Conservation (phyloP, 352 stramenopile genomes). For the Pythium sp. region DNA sequence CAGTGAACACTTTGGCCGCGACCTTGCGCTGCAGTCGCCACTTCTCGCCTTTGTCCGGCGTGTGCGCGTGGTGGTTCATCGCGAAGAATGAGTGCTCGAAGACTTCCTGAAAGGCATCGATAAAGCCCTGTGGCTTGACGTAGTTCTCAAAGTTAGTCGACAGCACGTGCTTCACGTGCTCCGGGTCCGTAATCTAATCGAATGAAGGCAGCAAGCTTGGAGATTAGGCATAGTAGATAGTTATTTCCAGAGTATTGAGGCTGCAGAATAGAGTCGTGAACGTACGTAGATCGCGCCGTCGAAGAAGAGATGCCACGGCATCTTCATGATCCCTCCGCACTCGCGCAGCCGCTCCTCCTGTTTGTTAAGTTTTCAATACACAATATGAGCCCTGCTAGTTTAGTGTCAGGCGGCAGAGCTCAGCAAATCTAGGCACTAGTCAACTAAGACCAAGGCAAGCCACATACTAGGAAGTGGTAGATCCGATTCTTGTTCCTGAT, state of each 20-base stretch:
- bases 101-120: slow-evolving; percentile 61
- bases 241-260: not conserved
- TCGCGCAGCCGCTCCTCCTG: slow-evolving; percentile 42
- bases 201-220: not conserved
- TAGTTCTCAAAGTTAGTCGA: slow-evolving; percentile 69
- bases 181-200: slow-evolving; percentile 46
- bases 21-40: slow-evolving; percentile 81
- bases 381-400: not conserved
- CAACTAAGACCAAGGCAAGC: not conserved
- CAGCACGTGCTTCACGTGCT: slow-evolving; percentile 66
- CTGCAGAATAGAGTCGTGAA: not conserved
- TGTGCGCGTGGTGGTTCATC: slow-evolving; percentile 52
- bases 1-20: slow-evolving; percentile 87
- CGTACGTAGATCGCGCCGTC: slow-evolving; percentile 58
- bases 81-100: slow-evolving; percentile 76
- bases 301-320: slow-evolving; percentile 69
- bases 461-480: slow-evolving; percentile 50
- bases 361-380: slow-evolving; percentile 4
- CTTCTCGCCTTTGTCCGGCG: slow-evolving; percentile 44
- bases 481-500: slow-evolving; percentile 50
- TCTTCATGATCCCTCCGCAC: slow-evolving; percentile 56
- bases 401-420: not conserved
- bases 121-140: slow-evolving; percentile 66
- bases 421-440: not conserved
- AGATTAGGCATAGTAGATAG: not conserved